These are phyloP conservation scores for Lachancea sp. DNA, from an alignment of 805 yeast species.

Conservation along the genomic window DNA sequence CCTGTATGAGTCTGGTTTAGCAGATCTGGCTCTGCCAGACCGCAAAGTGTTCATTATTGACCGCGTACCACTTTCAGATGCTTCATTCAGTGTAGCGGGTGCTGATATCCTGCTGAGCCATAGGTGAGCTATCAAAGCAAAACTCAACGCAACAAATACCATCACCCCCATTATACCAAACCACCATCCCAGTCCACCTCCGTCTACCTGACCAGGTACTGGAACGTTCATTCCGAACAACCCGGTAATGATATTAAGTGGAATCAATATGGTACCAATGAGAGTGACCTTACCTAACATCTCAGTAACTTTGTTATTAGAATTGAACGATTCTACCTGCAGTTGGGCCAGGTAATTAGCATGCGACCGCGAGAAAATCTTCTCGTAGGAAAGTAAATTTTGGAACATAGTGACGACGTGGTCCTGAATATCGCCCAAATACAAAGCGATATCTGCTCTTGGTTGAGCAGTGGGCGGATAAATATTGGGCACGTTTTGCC, in stretches of 20 bases:
- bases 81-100: conserved; percentile 31
- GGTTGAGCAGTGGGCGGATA: conserved; percentile 46
- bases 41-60: conserved; percentile 25
- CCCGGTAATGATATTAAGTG: conserved; percentile 85
- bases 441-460: conserved; percentile 84
- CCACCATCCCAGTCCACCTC: conserved; percentile 49
- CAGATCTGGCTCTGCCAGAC: conserved; percentile 6
- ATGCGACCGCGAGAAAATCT: conserved; percentile 87
- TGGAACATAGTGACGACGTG: conserved; percentile 95
- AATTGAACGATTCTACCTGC: conserved; percentile 84
- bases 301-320: conserved; percentile 79
- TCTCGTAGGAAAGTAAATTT: conserved; percentile 82
- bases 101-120: conserved; percentile 35
- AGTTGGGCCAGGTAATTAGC: conserved; percentile 88
- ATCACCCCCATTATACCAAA: conserved; percentile 58
- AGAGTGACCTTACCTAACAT: conserved; percentile 85
- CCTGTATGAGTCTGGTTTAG: background rate
- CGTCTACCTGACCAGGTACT: conserved; percentile 63
- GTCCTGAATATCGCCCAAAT: conserved; percentile 93
- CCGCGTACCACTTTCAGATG: conserved; percentile 30
- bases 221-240: conserved; percentile 92
- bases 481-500: background rate
- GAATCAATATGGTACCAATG: conserved; percentile 84
- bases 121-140: conserved; percentile 38
- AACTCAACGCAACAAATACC: conserved; percentile 34